These are phyloP conservation scores for Pseudonitzschia delicatissima DNA, from an alignment of 108 stramenopile genomes.

Conservation along the genomic window DNA sequence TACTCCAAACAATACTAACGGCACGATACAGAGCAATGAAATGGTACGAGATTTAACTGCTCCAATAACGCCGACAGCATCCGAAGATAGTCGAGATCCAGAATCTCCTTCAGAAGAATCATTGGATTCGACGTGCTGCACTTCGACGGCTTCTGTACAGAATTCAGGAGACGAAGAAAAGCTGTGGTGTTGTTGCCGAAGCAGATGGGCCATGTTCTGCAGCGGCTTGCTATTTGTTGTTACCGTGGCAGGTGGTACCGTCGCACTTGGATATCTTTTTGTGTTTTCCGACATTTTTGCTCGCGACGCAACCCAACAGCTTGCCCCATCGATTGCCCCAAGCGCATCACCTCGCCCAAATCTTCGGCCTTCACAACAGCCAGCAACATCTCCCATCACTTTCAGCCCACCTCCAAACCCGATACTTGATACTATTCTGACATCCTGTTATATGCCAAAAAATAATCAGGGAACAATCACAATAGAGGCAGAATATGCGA, in stretches of 20 bases:
- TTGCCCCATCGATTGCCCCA: neutral
- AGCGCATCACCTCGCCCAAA: constrained; percentile 4
- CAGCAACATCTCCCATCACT: constrained; percentile 6
- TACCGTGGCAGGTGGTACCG: neutral
- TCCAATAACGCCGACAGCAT: neutral
- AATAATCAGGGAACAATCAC: neutral
- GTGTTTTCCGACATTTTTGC: neutral
- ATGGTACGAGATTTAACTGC: neutral
- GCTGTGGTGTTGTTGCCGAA: neutral
- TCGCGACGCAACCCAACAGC: neutral
- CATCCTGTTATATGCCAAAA: neutral
- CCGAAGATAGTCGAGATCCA: neutral
- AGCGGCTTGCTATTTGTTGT: neutral
- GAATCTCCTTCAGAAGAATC: neutral
- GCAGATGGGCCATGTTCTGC: neutral
- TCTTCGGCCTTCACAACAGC: neutral
- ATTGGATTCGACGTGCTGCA: neutral
- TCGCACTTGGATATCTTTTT: neutral
- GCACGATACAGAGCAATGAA: neutral
- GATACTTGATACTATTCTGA: neutral
- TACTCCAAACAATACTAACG: neutral
- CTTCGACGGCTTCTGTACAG: neutral
- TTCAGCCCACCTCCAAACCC: constrained; percentile 1
- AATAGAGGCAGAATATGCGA: neutral
- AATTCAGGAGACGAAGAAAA: neutral